Evolutionary conservation across 169 alveolate species (phyloP), one percentile per base, ranked within the genome.

Genomic region (Plasmodium gaboni): DNA sequence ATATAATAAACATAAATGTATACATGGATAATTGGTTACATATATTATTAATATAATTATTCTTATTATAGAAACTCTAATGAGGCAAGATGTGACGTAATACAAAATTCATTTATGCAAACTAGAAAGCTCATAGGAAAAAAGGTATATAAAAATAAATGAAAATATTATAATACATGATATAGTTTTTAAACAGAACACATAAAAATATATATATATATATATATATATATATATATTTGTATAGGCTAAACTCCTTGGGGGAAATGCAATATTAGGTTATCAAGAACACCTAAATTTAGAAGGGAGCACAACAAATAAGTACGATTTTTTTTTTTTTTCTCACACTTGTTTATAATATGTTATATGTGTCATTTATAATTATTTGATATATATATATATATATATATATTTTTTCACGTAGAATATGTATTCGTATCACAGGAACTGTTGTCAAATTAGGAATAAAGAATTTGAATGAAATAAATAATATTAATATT

Each of bases 401-500:
- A 32, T 32, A 32, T 32, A 32, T 32, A 32, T 32, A 32, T 32
- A 32, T 22, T 46, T 19, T 51, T 15, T 15, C 19, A 2, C 61
- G 8, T 13, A 88, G 93, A 42, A 88, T 88, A 22, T 88, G 93
- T 28, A 73, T 88, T 17, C 93, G 93, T 8, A 63, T 67, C 28
- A 68, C 74, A 68, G 93, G 93, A 28, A 88, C 93, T n/a, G 93
- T 78, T 46, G 93, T 88, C 71, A 74, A 78, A 61, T 72, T 88
- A 28, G 72, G 88, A 26, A 48, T 51, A 22, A 83, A 48, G 24
- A 69, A 42, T 24, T 13, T 83, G 12, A 83, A 83, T 50, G 83
- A 83, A 6, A 51, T 72, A 10, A 42, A 53, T 71, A 55, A 69
- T 48, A 26, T 44, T 26, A 83, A 44, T 42, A 57, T 71, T 28